These are phyloP conservation scores for Suhomyces kunorum DNA, from an alignment of 1,139 yeast species.

Conservation along the genomic window DNA sequence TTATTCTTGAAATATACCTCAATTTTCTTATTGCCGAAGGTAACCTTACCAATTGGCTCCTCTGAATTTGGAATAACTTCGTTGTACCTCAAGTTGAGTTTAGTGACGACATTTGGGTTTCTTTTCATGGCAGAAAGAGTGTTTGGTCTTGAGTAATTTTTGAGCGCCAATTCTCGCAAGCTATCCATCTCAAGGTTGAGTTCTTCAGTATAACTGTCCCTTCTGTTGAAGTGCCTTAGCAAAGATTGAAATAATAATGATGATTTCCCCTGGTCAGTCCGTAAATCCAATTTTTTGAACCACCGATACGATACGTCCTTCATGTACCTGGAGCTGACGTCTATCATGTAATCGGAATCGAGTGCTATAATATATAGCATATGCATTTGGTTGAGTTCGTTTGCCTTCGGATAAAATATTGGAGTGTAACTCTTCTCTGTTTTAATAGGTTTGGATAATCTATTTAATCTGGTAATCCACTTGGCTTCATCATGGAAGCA, in stretches of 20 bases:
- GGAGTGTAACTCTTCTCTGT: slow-evolving; percentile 19
- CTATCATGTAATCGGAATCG: slow-evolving; percentile 24
- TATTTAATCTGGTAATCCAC: slow-evolving; percentile 25
- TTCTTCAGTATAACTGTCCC: slow-evolving; percentile 5
- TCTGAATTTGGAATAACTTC: slow-evolving; percentile 25
- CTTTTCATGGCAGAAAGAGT: slow-evolving; percentile 33
- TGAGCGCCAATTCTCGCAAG: slow-evolving; percentile 27
- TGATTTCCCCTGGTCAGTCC: slow-evolving; percentile 34
- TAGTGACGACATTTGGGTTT: slow-evolving; percentile 34
- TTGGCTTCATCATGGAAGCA: slow-evolving; percentile 37
- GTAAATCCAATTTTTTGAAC: slow-evolving; percentile 33
- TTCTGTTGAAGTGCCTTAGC: slow-evolving; percentile 24
- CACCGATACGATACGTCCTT: slow-evolving; percentile 35
- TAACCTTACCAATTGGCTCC: slow-evolving; percentile 19
- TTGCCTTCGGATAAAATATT: slow-evolving; percentile 26
- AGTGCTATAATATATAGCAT: slow-evolving; percentile 38
- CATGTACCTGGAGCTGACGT: slow-evolving; percentile 41
- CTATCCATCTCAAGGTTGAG: slow-evolving; percentile 25
- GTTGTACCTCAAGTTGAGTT: slow-evolving; percentile 31
- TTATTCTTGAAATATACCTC: slow-evolving; percentile 29
- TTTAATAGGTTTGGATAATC: slow-evolving; percentile 14
- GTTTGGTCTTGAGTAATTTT: slow-evolving; percentile 30
- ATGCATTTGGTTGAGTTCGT: slow-evolving; percentile 34
- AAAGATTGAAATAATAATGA: slow-evolving; percentile 30
- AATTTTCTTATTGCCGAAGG: slow-evolving; percentile 18